phyloP scores from a whole-genome alignment of 2,329 filamentous ascomycete species.

The Tolypocladium tundrense region DNA sequence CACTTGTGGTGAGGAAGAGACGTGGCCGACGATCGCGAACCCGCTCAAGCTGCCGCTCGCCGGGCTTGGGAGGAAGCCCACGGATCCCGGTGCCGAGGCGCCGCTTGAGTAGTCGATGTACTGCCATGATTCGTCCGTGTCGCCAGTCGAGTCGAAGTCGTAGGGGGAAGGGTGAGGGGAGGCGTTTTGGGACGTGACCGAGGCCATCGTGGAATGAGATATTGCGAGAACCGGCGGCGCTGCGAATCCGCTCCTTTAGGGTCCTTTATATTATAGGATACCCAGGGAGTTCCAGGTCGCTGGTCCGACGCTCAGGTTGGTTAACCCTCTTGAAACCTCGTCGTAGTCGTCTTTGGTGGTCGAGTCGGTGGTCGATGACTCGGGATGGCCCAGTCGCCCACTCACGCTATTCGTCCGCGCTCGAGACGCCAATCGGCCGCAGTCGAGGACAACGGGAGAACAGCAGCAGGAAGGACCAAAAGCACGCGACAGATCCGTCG shows the following conservation, averaged over 20 bases:
- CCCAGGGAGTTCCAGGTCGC: background rate
- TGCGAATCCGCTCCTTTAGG: background rate
- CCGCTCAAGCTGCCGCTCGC: constrained; percentile 40
- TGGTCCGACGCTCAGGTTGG: too few relatives aligned
- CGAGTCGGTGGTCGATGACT: background rate
- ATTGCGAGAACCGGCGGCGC: background rate
- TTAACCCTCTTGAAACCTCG: background rate
- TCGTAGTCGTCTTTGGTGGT: background rate
- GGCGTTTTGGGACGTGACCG: constrained; percentile 25
- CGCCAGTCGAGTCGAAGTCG: constrained; percentile 27
- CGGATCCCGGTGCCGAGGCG: constrained; percentile 25
- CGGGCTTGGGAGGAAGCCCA: constrained; percentile 39
- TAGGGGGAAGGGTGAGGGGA: constrained; percentile 29
- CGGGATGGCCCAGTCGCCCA: background rate
- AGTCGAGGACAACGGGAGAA: background rate
- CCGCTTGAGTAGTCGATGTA: constrained; percentile 26
- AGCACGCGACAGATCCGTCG: background rate
- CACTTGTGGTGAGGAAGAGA: constrained; percentile 17
- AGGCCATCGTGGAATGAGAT: constrained; percentile 17
- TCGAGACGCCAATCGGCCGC: background rate
- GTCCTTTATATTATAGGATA: background rate
- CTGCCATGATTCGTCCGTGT: constrained; percentile 35
- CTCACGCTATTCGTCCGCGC: background rate
- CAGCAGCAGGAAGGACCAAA: background rate
- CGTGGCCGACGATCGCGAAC: constrained; percentile 35